A percentile compares a stretch with the other conserved stretches of the same genome.
These are phyloP conservation scores for Ochetophila trinervis DNA, from an alignment of 306 rosid species.

Conservation along the genomic window DNA sequence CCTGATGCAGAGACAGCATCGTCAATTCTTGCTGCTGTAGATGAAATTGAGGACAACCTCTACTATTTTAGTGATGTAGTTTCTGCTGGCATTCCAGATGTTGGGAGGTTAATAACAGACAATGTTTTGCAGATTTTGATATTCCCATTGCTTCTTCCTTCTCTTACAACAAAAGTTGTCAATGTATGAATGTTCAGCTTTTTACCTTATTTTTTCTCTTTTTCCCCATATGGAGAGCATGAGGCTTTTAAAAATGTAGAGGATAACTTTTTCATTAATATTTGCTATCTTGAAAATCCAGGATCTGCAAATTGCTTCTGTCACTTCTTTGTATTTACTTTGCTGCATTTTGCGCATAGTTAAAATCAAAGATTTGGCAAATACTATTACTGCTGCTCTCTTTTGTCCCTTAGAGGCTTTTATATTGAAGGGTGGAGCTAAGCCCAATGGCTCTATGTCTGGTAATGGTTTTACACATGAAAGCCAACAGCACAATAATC, in stretches of 20 bases:
- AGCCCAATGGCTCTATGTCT: conserved; percentile 49
- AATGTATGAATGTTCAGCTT: conserved; percentile 50
- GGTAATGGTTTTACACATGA: conserved; percentile 36
- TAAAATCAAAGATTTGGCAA: conserved; percentile 89
- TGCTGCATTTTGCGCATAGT: conserved; percentile 86
- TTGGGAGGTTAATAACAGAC: conserved; percentile 75
- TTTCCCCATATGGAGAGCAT: background rate
- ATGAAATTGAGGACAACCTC: conserved; percentile 92
- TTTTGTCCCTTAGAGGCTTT: conserved; percentile 67
- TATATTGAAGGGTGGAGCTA: conserved; percentile 37
- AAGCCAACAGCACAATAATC: conserved; percentile 33
- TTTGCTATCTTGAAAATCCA: conserved; percentile 48
- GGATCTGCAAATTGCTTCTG: conserved; percentile 65
- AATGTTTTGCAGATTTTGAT: conserved; percentile 69
- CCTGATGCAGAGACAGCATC: conserved; percentile 52
- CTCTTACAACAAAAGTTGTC: conserved; percentile 44
- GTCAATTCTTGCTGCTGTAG: conserved; percentile 60
- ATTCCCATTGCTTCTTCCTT: conserved; percentile 87
- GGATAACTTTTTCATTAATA: conserved; percentile 35
- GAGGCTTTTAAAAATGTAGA: conserved; percentile 11
- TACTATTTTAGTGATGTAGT: conserved; percentile 87
- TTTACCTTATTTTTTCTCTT: conserved; percentile 11
- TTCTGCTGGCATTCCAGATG: conserved; percentile 95
- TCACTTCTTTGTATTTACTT: conserved; percentile 77
- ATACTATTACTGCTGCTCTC: conserved; percentile 79